Evolutionary conservation across 768 basidiomycete species (phyloP).

Genomic region (Gymnopilus dilepis): DNA sequence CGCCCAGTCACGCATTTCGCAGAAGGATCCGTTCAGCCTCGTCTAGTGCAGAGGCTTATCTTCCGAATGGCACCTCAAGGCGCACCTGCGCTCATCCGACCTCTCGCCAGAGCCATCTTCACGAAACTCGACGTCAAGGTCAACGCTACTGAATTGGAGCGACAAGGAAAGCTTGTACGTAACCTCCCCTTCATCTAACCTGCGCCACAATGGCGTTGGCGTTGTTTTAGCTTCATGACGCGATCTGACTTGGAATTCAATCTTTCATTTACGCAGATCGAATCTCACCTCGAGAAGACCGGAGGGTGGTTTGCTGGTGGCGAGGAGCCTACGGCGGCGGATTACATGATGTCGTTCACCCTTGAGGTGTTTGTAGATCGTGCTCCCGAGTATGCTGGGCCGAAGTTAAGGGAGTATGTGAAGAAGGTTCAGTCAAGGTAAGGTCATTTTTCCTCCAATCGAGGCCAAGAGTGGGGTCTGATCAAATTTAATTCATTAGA

Average conservation of each 20-base stretch:
- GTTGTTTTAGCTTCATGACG: too few species aligned
- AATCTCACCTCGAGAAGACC: slow-evolving; percentile 22
- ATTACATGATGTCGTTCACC: slow-evolving; percentile 33
- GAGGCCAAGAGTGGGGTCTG: not conserved
- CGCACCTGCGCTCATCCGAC: slow-evolving; percentile 40
- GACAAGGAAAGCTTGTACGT: slow-evolving; percentile 32
- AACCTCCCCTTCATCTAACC: not conserved
- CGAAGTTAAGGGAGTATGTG: slow-evolving; percentile 29
- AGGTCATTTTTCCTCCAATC: not conserved
- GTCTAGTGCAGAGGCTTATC: slow-evolving; percentile 40
- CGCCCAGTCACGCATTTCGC: slow-evolving; percentile 39
- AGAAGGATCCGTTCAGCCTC: slow-evolving; percentile 47
- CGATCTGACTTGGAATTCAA: not conserved
- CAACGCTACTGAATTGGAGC: slow-evolving; percentile 33
- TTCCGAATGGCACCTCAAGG: slow-evolving; percentile 33
- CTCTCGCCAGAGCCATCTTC: slow-evolving; percentile 36
- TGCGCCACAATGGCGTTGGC: not conserved
- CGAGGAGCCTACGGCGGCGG: slow-evolving; percentile 24
- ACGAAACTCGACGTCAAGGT: slow-evolving; percentile 27
- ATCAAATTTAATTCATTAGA: not conserved
- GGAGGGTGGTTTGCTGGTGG: slow-evolving; percentile 21
- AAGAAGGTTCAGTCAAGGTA: slow-evolving; percentile 28
- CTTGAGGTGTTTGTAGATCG: slow-evolving; percentile 25
- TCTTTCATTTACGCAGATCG: slow-evolving; percentile 15
- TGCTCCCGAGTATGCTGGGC: slow-evolving; percentile 21